A percentile compares a stretch with the other conserved stretches of the same genome.
Conservation (phyloP, 2,329 filamentous ascomycete genomes). For the Drechslerella stenobrocha region DNA sequence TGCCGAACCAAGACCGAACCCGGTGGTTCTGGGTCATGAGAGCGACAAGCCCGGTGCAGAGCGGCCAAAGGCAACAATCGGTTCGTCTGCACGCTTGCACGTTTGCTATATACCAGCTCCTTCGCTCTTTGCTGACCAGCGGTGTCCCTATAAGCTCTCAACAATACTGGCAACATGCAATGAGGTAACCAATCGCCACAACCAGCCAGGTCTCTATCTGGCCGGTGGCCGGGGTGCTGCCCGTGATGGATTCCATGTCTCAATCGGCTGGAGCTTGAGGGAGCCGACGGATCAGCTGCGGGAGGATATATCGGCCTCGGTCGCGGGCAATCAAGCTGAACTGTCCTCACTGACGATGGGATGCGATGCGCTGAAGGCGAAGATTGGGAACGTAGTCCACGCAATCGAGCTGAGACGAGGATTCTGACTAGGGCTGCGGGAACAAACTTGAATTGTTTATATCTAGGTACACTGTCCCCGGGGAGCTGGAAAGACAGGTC, state of each 20-base stretch:
- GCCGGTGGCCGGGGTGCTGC: slow-evolving; percentile 33
- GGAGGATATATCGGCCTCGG: slow-evolving; percentile 54
- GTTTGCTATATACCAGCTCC: slow-evolving; percentile 51
- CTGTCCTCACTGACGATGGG: slow-evolving; percentile 59
- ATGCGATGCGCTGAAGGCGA: slow-evolving; percentile 69
- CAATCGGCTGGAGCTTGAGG: slow-evolving; percentile 78
- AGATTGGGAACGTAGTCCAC: slow-evolving; percentile 71
- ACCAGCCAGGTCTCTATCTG: slow-evolving; percentile 72
- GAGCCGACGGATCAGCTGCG: slow-evolving; percentile 59
- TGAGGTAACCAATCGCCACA: slow-evolving; percentile 62
- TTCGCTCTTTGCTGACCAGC: slow-evolving; percentile 12
- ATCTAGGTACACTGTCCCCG: too few relatives aligned
- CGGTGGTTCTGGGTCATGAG: slow-evolving; percentile 83
- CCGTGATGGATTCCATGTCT: slow-evolving; percentile 74
- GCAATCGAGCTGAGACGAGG: slow-evolving; percentile 30
- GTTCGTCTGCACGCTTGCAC: slow-evolving; percentile 54
- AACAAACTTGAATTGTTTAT: too few relatives aligned
- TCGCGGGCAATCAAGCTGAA: slow-evolving; percentile 49
- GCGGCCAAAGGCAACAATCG: slow-evolving; percentile 50
- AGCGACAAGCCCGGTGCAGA: slow-evolving; percentile 56
- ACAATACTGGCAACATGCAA: slow-evolving; percentile 71
- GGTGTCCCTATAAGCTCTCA: slow-evolving; percentile 63
- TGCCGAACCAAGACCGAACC: slow-evolving; percentile 67
- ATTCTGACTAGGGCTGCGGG: too few relatives aligned
- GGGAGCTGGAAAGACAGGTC: too few relatives aligned